Evolutionary conservation across 2,329 filamentous ascomycete species (phyloP).

Genomic region (Penicillium olsonii): DNA sequence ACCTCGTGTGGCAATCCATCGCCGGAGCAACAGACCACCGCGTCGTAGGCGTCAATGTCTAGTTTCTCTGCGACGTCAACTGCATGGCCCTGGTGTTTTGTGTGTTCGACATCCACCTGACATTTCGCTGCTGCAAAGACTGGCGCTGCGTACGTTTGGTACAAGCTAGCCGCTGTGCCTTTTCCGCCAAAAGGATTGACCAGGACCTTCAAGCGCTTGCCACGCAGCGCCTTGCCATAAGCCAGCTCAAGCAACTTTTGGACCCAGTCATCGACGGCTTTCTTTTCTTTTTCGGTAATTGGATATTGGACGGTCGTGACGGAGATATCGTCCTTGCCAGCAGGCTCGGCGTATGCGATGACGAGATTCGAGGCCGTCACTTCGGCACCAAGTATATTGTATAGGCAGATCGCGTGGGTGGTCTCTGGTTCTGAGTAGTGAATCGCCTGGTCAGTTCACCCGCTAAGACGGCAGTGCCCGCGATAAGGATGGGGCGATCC

Average conservation of each 20-base stretch:
- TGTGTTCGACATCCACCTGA: constrained; percentile 70
- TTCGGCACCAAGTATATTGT: constrained; percentile 82
- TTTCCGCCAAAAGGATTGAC: constrained; percentile 91
- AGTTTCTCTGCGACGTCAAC: constrained; percentile 72
- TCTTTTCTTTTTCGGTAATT: constrained; percentile 54
- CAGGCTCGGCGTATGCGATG: constrained; percentile 70
- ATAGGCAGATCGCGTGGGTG: constrained; percentile 68
- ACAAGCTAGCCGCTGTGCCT: constrained; percentile 72
- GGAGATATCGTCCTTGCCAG: constrained; percentile 61
- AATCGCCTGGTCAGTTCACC: constrained; percentile 5
- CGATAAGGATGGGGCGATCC: constrained; percentile 11
- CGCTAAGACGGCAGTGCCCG: constrained; percentile 3
- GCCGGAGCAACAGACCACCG: constrained; percentile 84
- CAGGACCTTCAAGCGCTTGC: constrained; percentile 80
- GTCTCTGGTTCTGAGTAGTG: constrained; percentile 41
- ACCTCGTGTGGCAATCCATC: constrained; percentile 91
- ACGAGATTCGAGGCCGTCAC: constrained; percentile 61
- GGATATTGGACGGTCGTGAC: constrained; percentile 64
- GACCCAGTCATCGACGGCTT: constrained; percentile 62
- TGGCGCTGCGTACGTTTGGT: constrained; percentile 73
- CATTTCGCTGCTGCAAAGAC: constrained; percentile 81
- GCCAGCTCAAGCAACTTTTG: constrained; percentile 66
- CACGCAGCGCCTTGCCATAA: constrained; percentile 68
- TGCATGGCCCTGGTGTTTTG: constrained; percentile 74
- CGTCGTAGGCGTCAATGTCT: constrained; percentile 79